phyloP scores from a whole-genome alignment of 257 asterid species.

The Primulina tabacum region DNA sequence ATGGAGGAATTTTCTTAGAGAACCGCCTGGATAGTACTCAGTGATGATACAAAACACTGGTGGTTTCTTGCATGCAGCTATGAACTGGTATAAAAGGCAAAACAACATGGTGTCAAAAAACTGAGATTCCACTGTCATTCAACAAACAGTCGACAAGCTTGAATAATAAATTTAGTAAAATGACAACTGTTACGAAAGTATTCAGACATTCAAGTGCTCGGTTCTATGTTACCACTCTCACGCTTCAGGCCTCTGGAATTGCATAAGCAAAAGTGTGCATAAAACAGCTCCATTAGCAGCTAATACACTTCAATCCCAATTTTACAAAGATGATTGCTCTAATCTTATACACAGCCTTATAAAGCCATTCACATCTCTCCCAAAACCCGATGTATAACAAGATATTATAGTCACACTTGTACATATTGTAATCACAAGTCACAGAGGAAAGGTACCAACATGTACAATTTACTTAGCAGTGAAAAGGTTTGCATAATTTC shows the following conservation, averaged over 20 bases:
- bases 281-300: background rate
- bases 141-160: background rate
- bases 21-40: slow-evolving; percentile 86
- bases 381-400: background rate
- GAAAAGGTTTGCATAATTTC: background rate
- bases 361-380: background rate
- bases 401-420: background rate
- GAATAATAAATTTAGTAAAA: too few relatives aligned
- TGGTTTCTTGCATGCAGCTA: slow-evolving; percentile 93
- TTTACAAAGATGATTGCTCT: background rate
- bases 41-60: slow-evolving; percentile 96
- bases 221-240: background rate
- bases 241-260: background rate
- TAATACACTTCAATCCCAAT: background rate
- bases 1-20: slow-evolving; percentile 86
- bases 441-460: background rate
- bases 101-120: slow-evolving; percentile 8
- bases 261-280: background rate
- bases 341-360: background rate
- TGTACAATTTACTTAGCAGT: background rate
- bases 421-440: background rate
- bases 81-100: slow-evolving; percentile 49
- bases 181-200: background rate
- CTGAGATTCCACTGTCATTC: background rate
- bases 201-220: background rate